Conservation (phyloP, 2,329 filamentous ascomycete genomes). For the Whalleya microplaca region DNA sequence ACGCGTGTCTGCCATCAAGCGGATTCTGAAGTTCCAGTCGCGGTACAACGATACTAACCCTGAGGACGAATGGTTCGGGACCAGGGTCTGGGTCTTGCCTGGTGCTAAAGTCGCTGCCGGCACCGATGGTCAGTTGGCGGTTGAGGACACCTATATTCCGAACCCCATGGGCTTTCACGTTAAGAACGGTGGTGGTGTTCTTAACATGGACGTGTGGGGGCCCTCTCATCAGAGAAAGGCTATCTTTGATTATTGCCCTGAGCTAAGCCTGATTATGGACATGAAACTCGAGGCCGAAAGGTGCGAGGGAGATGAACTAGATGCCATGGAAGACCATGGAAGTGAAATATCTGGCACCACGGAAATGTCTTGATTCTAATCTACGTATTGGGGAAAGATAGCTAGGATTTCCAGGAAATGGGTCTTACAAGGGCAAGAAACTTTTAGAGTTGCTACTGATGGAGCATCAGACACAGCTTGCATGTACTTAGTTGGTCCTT, state of each 20-base stretch:
- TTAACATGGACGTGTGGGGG: slow-evolving; percentile 53
- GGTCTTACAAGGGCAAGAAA: too few species aligned
- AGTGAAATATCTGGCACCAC: neutral
- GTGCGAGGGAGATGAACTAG: slow-evolving; percentile 42
- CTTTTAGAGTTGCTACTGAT: too few species aligned
- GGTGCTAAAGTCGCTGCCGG: slow-evolving; percentile 50
- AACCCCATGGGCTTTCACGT: slow-evolving; percentile 60
- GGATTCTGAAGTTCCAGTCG: slow-evolving; percentile 52
- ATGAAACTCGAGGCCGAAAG: slow-evolving; percentile 59
- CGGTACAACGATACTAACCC: slow-evolving; percentile 54
- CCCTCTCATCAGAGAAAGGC: slow-evolving; percentile 46
- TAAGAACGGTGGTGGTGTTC: slow-evolving; percentile 45
- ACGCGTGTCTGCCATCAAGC: slow-evolving; percentile 53
- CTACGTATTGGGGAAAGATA: neutral
- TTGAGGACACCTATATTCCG: slow-evolving; percentile 53
- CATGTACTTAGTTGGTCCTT: too few species aligned
- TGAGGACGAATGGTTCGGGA: slow-evolving; percentile 61
- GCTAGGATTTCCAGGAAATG: neutral
- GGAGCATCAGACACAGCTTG: too few species aligned
- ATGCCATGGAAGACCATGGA: slow-evolving; percentile 7
- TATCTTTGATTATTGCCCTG: slow-evolving; percentile 60
- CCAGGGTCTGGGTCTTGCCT: slow-evolving; percentile 51
- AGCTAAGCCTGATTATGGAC: slow-evolving; percentile 57
- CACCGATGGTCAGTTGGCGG: slow-evolving; percentile 48
- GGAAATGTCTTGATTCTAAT: neutral